Percentiles rank a stretch among this genome's conserved stretches.
phyloP scores from a whole-genome alignment of 2,329 filamentous ascomycete species.

The Eurotiales sp. region DNA sequence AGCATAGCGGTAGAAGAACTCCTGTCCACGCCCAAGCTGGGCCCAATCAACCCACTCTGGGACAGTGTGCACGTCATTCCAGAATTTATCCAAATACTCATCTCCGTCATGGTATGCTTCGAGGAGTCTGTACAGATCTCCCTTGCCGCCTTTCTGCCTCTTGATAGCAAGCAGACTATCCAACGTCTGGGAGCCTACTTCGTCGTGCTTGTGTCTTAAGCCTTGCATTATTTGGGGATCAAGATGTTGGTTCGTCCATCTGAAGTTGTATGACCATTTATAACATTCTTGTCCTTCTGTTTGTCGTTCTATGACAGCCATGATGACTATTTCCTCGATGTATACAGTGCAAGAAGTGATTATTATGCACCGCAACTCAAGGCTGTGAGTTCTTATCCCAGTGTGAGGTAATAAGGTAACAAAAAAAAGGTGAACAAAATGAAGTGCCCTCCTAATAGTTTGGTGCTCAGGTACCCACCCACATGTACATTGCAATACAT shows the following conservation, averaged over 20 bases:
- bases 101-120: slow-evolving; percentile 55
- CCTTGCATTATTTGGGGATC: slow-evolving; percentile 12
- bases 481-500: no score
- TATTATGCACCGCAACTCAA: no score
- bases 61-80: slow-evolving; percentile 61
- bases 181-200: slow-evolving; percentile 14
- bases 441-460: no score
- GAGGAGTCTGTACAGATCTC: slow-evolving; percentile 60
- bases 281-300: not conserved
- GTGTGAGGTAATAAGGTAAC: no score
- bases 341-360: no score
- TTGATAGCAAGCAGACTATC: slow-evolving; percentile 17
- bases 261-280: slow-evolving; percentile 20
- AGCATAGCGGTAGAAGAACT: slow-evolving; percentile 71
- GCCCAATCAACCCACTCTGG: slow-evolving; percentile 73
- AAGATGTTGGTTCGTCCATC: slow-evolving; percentile 18
- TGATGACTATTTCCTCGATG: no score
- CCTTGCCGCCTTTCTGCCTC: slow-evolving; percentile 1
- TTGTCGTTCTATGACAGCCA: not conserved
- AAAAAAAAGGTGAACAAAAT: no score
- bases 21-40: slow-evolving; percentile 67
- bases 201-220: slow-evolving; percentile 19
- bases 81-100: slow-evolving; percentile 53
- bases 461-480: no score
- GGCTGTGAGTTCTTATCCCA: no score